Conservation (phyloP, 805 yeast genomes). For the Ogataea ramenticola region DNA sequence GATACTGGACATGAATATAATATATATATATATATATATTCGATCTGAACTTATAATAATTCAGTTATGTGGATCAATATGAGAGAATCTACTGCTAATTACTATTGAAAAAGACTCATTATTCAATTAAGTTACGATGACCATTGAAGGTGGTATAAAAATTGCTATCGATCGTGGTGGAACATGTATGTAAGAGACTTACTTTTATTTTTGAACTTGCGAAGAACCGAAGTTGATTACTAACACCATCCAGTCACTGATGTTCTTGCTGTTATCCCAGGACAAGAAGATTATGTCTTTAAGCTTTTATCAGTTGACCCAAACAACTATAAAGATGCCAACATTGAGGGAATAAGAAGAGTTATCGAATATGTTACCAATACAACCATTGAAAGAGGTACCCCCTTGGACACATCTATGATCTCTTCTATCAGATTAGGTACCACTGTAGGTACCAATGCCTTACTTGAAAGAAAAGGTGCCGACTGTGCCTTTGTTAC, state of each 20-base stretch:
- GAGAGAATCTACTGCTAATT: too few species aligned
- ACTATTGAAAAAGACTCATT: too few species aligned
- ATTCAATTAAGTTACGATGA: neutral
- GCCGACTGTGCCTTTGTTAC: constrained; percentile 34
- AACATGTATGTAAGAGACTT: constrained; percentile 5
- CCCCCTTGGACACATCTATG: constrained; percentile 20
- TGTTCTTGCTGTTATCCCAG: constrained; percentile 34
- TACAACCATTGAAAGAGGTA: constrained; percentile 18
- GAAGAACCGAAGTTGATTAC: too few species aligned
- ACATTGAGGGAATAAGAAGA: constrained; percentile 36
- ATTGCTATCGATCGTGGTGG: constrained; percentile 10
- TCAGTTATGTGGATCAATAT: too few species aligned
- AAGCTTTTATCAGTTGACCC: constrained; percentile 36
- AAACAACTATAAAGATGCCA: constrained; percentile 33
- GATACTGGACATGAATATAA: too few species aligned
- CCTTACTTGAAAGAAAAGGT: constrained; percentile 38
- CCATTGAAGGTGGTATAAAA: constrained; percentile 1
- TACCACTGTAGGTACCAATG: constrained; percentile 40
- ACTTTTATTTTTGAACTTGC: too few species aligned
- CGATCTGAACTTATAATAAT: too few species aligned
- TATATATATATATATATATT: too few species aligned
- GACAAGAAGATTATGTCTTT: constrained; percentile 29
- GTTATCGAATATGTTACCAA: constrained; percentile 28
- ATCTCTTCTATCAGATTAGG: constrained; percentile 34
- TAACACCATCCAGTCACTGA: constrained; percentile 26